phyloP scores from a whole-genome alignment of 2,329 filamentous ascomycete species.

The Didymella arachidicola region DNA sequence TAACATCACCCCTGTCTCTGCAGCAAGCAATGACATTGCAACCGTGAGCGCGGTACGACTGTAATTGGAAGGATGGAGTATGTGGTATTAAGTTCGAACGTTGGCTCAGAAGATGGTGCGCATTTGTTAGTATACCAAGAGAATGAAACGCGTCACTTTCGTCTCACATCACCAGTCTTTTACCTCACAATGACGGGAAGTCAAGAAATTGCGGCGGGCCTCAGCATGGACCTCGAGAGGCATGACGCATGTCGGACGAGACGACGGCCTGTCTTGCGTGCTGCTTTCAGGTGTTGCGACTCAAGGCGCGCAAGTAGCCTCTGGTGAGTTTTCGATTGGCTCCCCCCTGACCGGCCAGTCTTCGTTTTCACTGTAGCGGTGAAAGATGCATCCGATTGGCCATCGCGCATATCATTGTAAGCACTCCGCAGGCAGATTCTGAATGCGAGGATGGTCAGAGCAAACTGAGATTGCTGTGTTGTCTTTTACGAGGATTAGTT shows the following conservation, averaged over 20 bases:
- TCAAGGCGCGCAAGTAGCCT: conserved; percentile 31
- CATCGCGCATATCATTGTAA: conserved; percentile 19
- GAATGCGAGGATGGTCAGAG: conserved; percentile 19
- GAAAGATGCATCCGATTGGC: conserved; percentile 38
- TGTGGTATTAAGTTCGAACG: neutral
- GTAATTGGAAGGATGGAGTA: conserved; percentile 5
- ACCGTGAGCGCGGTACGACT: conserved; percentile 15
- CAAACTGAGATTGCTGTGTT: conserved; percentile 18
- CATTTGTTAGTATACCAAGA: conserved; percentile 9
- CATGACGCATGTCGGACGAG: conserved; percentile 35
- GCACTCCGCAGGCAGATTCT: conserved; percentile 22
- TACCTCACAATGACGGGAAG: conserved; percentile 18
- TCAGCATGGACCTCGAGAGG: conserved; percentile 24
- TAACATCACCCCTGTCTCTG: conserved; percentile 27
- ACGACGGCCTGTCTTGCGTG: conserved; percentile 26
- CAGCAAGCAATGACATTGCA: conserved; percentile 9
- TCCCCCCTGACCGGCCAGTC: conserved; percentile 29
- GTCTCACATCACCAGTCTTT: conserved; percentile 17
- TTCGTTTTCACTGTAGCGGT: conserved; percentile 39
- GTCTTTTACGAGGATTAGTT: conserved; percentile 6
- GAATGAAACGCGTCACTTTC: conserved; percentile 16
- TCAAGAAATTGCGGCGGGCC: conserved; percentile 27
- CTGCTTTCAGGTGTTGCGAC: conserved; percentile 30
- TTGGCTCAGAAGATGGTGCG: neutral
- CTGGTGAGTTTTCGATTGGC: conserved; percentile 31